These are phyloP conservation scores for Esteya vermicola DNA, from an alignment of 2,329 filamentous ascomycete genomes.

Conservation along the genomic window DNA sequence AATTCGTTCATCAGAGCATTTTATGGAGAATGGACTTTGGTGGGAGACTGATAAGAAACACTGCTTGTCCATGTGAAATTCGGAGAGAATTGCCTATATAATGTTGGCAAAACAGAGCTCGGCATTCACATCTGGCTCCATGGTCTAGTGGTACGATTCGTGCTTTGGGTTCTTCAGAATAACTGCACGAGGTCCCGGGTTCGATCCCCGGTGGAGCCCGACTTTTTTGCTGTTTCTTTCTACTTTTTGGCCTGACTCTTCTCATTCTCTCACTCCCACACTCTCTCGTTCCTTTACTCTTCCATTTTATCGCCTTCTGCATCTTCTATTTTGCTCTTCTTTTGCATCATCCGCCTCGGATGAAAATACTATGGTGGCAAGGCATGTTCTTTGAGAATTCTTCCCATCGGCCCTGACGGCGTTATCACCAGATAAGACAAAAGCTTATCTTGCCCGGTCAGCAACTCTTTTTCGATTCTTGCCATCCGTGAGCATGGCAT, in stretches of 20 bases:
- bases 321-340: neutral
- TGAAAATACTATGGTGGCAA: no score
- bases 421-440: no score
- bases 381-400: neutral
- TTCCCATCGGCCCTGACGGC: no score
- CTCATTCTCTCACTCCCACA: neutral
- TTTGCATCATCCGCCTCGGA: neutral
- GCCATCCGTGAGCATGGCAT: no score
- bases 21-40: no score
- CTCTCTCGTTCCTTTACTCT: neutral
- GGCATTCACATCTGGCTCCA: slow-evolving; percentile 3
- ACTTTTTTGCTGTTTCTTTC: slow-evolving; percentile 3
- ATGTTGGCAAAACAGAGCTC: neutral
- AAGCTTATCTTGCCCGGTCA: no score
- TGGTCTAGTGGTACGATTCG: slow-evolving; percentile 13
- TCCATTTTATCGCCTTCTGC: neutral
- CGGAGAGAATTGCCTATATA: neutral
- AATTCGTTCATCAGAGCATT: no score
- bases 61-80: no score
- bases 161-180: slow-evolving; percentile 9
- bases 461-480: no score
- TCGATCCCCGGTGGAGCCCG: slow-evolving; percentile 12
- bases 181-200: slow-evolving; percentile 13
- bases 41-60: no score
- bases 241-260: neutral